Evolutionary conservation across 345 rosid genomes (phyloP).

Genomic region (Acer yangbiense): DNA sequence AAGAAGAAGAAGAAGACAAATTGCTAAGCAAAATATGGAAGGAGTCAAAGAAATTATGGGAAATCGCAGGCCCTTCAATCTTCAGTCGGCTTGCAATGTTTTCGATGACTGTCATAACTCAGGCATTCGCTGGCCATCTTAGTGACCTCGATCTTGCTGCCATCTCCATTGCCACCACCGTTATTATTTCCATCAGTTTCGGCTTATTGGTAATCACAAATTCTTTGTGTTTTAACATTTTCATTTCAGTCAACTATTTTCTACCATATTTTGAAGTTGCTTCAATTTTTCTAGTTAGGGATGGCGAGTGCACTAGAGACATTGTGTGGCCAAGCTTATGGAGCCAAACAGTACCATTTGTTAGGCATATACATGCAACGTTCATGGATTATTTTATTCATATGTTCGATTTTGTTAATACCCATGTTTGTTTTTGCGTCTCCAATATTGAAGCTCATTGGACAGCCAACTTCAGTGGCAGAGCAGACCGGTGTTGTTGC

Average conservation of each 20-base stretch:
- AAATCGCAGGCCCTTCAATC: slow-evolving; percentile 52
- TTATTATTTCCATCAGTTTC: slow-evolving; percentile 46
- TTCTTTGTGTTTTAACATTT: neutral
- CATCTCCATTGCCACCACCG: slow-evolving; percentile 54
- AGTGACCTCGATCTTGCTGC: slow-evolving; percentile 57
- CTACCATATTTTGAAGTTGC: neutral
- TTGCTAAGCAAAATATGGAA: slow-evolving; percentile 22
- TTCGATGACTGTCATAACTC: slow-evolving; percentile 51
- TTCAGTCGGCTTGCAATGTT: slow-evolving; percentile 58
- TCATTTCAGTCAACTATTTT: neutral
- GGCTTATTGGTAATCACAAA: slow-evolving; percentile 46
- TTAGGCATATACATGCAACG: slow-evolving; percentile 58
- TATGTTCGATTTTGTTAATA: slow-evolving; percentile 43
- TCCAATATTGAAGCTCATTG: slow-evolving; percentile 49
- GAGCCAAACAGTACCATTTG: slow-evolving; percentile 48
- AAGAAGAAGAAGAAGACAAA: neutral
- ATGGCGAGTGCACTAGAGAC: slow-evolving; percentile 69
- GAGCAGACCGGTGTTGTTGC: slow-evolving; percentile 54
- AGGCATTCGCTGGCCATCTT: slow-evolving; percentile 52
- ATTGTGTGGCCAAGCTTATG: slow-evolving; percentile 59
- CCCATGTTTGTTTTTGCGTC: slow-evolving; percentile 49
- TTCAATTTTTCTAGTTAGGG: slow-evolving; percentile 36
- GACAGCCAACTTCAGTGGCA: slow-evolving; percentile 52
- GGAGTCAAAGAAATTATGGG: slow-evolving; percentile 52
- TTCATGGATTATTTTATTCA: slow-evolving; percentile 52